phyloP scores from a whole-genome alignment of 2,329 filamentous ascomycete species.

The Blumeria graminis region DNA sequence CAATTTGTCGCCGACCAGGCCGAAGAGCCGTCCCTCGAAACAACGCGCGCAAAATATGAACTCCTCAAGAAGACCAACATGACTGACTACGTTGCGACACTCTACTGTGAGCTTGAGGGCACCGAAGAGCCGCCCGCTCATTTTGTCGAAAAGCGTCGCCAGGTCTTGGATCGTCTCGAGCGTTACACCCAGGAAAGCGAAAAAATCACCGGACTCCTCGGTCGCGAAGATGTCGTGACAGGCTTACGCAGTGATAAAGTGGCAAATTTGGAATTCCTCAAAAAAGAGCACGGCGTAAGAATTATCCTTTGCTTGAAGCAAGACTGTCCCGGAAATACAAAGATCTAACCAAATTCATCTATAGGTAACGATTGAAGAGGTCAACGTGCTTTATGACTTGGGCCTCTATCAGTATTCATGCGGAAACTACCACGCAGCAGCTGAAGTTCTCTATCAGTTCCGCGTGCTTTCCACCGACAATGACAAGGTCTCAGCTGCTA shows the following conservation, averaged over 20 bases:
- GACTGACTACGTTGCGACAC: constrained; percentile 85
- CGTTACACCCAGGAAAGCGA: constrained; percentile 67
- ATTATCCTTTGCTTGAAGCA: background rate
- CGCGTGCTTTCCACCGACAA: constrained; percentile 94
- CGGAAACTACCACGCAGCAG: constrained; percentile 73
- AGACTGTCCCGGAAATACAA: background rate
- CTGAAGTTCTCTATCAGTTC: constrained; percentile 92
- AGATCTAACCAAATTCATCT: background rate
- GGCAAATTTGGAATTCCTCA: constrained; percentile 92
- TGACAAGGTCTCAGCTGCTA: constrained; percentile 86
- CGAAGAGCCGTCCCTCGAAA: constrained; percentile 47
- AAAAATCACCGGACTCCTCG: constrained; percentile 70
- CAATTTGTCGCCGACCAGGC: constrained; percentile 73
- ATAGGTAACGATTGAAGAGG: constrained; percentile 76
- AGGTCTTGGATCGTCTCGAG: constrained; percentile 62
- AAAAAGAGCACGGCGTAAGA: constrained; percentile 78
- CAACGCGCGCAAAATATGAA: constrained; percentile 73
- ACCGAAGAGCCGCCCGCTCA: constrained; percentile 57
- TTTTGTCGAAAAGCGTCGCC: constrained; percentile 71
- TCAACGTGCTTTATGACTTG: constrained; percentile 84
- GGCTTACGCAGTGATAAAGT: constrained; percentile 91
- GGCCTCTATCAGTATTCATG: constrained; percentile 97
- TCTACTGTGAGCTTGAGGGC: constrained; percentile 75
- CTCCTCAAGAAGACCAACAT: constrained; percentile 95
- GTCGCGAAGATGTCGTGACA: constrained; percentile 70